Evolutionary conservation across 2,329 filamentous ascomycete species (phyloP), one percentile per base, ranked within the genome.

Genomic region (Periconia sp.): DNA sequence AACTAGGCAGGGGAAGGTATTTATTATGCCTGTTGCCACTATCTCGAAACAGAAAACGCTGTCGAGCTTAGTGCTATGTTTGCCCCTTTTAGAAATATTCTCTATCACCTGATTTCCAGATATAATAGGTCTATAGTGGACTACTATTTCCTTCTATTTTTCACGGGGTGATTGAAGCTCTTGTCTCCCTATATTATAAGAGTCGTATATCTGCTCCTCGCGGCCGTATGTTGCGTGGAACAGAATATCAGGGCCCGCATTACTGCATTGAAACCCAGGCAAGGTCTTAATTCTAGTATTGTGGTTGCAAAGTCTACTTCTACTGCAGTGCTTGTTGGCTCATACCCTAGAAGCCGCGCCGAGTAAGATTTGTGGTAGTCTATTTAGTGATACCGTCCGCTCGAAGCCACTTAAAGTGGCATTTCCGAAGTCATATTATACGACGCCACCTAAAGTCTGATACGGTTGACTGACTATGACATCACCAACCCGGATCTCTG

Each of bases 401-500:
- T 25, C 24, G 18, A 43, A 43, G n/a, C 40, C 32, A 17, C 32
- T 24, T 15, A 21, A 24, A 9, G 30, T 36, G 5, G 32, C 40
- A 18, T 43, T 43, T 8, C 40, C 40, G 5, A 23, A 15, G 26
- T 43, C 40, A 18, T 43, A 43, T 18, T 43, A 33, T 30, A 43
- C 21, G 2, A 37, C 40, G 9, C 40, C 40, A 31, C 40, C 40
- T 19, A 36, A 36, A 16, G 24, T 30, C 6, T 30, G 10, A 11
- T 32, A 5, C 11, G 36, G 36, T 19, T 38, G 36, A n/a, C 36
- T 38, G 15, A 38, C 25, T 7, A 38, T 25, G 24, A 38, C 36
- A 18, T 38, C 36, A n/a, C 36, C 36, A 16, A 38, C 24, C 25
- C 36, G 23, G 15, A 38, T 28, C 12, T 28, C 17, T 17, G 13